phyloP scores from a whole-genome alignment of 2,329 filamentous ascomycete species.

The Aspergillus sp. region DNA sequence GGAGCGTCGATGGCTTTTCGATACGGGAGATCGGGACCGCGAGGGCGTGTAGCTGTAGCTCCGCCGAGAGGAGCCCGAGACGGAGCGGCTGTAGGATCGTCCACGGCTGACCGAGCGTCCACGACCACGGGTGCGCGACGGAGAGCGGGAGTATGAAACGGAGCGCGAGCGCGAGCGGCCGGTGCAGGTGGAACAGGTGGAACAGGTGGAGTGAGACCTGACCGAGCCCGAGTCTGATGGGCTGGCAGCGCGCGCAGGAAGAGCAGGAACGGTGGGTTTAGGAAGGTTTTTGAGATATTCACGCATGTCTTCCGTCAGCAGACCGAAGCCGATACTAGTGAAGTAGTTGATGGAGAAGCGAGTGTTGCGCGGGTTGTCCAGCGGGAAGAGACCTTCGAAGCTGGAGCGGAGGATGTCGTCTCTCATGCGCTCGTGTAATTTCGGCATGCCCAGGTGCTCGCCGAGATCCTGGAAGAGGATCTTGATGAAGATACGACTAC shows the following conservation, averaged over 20 bases:
- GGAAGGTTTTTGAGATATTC: conserved; percentile 86
- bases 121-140: conserved; percentile 30
- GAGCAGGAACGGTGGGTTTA: conserved; percentile 73
- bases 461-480: conserved; percentile 92
- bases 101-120: conserved; percentile 25
- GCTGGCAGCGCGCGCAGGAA: conserved; percentile 55
- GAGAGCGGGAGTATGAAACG: conserved; percentile 36
- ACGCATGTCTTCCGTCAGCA: conserved; percentile 91
- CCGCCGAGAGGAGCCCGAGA: conserved; percentile 31
- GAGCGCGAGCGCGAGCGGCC: conserved; percentile 46
- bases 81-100: conserved; percentile 32
- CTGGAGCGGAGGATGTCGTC: conserved; percentile 76
- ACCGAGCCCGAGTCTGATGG: conserved; percentile 68
- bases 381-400: conserved; percentile 84
- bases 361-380: conserved; percentile 83
- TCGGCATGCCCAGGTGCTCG: conserved; percentile 81
- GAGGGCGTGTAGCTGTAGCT: conserved; percentile 37
- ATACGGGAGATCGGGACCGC: conserved; percentile 35
- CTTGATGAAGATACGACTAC: conserved; percentile 97
- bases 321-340: conserved; percentile 94
- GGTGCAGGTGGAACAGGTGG: conserved; percentile 31
- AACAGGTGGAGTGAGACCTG: conserved; percentile 43
- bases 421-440: conserved; percentile 71
- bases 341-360: conserved; percentile 99
- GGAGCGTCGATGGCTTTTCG: conserved; percentile 30